Evolutionary conservation across 2,329 filamentous ascomycete genomes (phyloP).

Genomic region (Penicillium expansum): DNA sequence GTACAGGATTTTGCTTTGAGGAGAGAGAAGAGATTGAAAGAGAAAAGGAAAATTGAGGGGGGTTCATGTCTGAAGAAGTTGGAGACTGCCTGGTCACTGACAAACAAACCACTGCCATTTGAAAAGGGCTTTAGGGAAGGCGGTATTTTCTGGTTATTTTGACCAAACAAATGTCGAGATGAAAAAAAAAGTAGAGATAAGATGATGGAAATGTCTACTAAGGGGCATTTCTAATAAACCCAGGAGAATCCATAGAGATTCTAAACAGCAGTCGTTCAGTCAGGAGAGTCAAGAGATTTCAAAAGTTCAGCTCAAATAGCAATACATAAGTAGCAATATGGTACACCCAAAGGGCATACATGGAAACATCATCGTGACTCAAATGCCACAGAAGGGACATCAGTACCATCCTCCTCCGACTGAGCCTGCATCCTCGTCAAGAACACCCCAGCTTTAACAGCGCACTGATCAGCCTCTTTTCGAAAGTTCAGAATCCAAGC

Average conservation of each 20-base stretch:
- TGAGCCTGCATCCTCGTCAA: background rate
- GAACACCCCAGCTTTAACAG: slow-evolving; percentile 1
- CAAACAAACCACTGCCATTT: background rate
- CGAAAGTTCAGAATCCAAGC: slow-evolving; percentile 5
- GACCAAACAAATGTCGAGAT: background rate
- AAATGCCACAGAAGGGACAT: slow-evolving; percentile 1
- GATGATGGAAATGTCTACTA: background rate
- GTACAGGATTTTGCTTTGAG: background rate
- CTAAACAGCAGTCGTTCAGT: background rate
- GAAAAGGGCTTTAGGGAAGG: background rate
- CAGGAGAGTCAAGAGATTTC: background rate
- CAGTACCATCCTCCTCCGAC: background rate
- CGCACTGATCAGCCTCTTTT: slow-evolving; percentile 7
- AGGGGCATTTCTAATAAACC: background rate
- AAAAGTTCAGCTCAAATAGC: background rate
- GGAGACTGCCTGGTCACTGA: background rate
- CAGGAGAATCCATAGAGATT: background rate
- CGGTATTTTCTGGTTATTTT: background rate
- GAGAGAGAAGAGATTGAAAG: background rate
- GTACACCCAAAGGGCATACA: background rate
- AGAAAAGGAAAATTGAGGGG: background rate
- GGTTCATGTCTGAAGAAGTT: background rate
- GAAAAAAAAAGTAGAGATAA: background rate
- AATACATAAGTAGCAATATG: background rate
- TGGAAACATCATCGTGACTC: background rate